Base-by-base conservation (phyloP, 257 asterid species). In the Sherardia arvensis region DNA sequence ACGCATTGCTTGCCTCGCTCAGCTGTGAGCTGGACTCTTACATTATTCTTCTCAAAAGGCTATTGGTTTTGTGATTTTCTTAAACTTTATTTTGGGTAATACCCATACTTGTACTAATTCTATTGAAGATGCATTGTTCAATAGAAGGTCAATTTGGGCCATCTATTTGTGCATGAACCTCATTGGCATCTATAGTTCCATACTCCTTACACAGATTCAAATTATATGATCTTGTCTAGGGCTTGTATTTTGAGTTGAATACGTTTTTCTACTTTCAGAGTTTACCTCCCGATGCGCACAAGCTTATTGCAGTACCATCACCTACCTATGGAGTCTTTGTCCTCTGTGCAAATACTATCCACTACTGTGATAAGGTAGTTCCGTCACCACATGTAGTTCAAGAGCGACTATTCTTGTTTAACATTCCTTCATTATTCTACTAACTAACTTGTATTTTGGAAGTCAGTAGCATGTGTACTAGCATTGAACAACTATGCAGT, bases 231-330 rank as follows among this genome's bases (percentile, higher is more conserved):
- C 12, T 28, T 18, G 43, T 48, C 29, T 15, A 3, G 17, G n/a
- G 18, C 34, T 48, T 12, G 28, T 59, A 30, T 65, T 32, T 26
- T 9, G 4, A 5, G 56, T 36, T 40, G 29, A 4, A 30, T 30
- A 25, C 25, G 27, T 49, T 54, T 64, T 65, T 58, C 15, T 67
- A 73, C 38, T 77, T 71, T 62, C 90, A 91, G 98, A 84, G 75
- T 78, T 91, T 89, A 69, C 99, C 97, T 59, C 96, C 89, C 78
- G 99, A 92, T 79, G 93, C 94, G 59, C 85, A 87, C 91, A 92
- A 92, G 88, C 95, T 92, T 76, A 95, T 89, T 79, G 99, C 97
- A 38, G 99, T 92, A 71, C 99, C 99, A 68, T 82, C 99, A 48
- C 99, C 97, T 69, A 84, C 89, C 74, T 97, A 96, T 53, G 99